Evolutionary conservation across 139 green algal species (phyloP).

Genomic region (Nannochloris sp.): DNA sequence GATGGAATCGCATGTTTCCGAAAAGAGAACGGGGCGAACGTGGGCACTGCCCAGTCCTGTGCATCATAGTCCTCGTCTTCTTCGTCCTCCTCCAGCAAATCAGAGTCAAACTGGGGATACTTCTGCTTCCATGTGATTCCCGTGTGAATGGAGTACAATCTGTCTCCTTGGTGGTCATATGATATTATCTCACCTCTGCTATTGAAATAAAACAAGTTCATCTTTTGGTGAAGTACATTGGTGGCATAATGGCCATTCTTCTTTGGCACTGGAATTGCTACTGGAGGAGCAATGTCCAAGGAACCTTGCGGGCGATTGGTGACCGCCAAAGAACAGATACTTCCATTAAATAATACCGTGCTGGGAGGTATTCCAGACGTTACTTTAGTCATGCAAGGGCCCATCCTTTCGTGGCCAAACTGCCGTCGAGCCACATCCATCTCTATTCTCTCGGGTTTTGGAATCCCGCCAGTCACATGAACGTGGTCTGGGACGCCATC

Average conservation of each 20-base stretch:
- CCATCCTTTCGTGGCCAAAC: neutral
- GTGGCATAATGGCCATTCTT: conserved; percentile 32
- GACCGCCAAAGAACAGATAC: conserved; percentile 44
- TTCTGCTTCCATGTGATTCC: neutral
- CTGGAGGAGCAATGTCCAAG: conserved; percentile 50
- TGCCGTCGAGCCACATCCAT: conserved; percentile 2
- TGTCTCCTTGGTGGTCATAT: conserved; percentile 38
- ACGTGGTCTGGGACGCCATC: conserved; percentile 93
- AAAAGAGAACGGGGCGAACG: conserved; percentile 60
- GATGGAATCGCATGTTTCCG: conserved; percentile 41
- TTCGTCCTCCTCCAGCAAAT: conserved; percentile 8
- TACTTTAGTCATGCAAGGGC: conserved; percentile 22
- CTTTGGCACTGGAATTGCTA: conserved; percentile 61
- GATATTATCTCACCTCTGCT: conserved; percentile 69
- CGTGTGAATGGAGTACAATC: conserved; percentile 49
- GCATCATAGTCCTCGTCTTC: neutral
- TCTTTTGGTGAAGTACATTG: conserved; percentile 25
- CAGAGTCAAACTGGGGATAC: neutral
- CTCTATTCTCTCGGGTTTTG: conserved; percentile 1
- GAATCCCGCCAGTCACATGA: conserved; percentile 25
- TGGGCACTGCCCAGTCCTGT: conserved; percentile 34
- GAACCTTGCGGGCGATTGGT: neutral
- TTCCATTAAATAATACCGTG: conserved; percentile 72
- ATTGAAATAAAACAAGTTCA: conserved; percentile 60
- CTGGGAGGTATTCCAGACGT: conserved; percentile 65